These are phyloP conservation scores for Lasiosphaeria hispida DNA, from an alignment of 495 filamentous ascomycete species.

Conservation along the genomic window DNA sequence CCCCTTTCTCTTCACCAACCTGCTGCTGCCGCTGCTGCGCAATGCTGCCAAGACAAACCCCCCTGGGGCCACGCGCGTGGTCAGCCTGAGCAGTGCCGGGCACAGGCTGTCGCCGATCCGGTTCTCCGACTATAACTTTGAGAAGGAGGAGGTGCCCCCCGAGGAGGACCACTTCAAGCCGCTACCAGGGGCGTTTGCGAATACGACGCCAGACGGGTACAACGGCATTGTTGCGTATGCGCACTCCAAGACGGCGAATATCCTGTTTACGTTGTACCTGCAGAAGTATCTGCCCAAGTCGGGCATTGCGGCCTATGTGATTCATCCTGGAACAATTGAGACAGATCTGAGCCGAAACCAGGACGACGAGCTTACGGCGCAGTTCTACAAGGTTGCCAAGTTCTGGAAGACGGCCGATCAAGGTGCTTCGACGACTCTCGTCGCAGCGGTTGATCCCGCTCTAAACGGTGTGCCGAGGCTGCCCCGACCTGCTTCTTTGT, in stretches of 20 bases:
- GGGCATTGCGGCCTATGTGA: conserved; percentile 40
- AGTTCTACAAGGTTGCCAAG: conserved; percentile 35
- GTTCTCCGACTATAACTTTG: conserved; percentile 59
- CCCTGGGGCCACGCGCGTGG: conserved; percentile 38
- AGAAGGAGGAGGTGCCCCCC: conserved; percentile 35
- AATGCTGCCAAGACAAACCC: conserved; percentile 33
- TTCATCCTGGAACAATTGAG: conserved; percentile 50
- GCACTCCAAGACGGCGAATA: conserved; percentile 60
- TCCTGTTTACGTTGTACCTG: conserved; percentile 54
- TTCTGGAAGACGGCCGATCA: conserved; percentile 53
- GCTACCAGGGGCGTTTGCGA: conserved; percentile 33
- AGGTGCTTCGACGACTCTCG: conserved; percentile 56
- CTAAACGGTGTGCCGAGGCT: conserved; percentile 37
- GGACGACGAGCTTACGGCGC: conserved; percentile 35
- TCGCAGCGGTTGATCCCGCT: conserved; percentile 56
- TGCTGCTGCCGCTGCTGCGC: conserved; percentile 49
- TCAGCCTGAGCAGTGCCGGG: conserved; percentile 48
- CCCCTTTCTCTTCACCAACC: conserved; percentile 57
- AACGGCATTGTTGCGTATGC: conserved; percentile 53
- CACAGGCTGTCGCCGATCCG: conserved; percentile 53
- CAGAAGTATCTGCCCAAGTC: conserved; percentile 33
- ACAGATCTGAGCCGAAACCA: conserved; percentile 42
- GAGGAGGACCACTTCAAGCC: conserved; percentile 36
- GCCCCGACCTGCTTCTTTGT: neutral
- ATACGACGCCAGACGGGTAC: conserved; percentile 48